Base-by-base conservation (phyloP, 2,329 filamentous ascomycete genomes). In the Penicillium concentricum region DNA sequence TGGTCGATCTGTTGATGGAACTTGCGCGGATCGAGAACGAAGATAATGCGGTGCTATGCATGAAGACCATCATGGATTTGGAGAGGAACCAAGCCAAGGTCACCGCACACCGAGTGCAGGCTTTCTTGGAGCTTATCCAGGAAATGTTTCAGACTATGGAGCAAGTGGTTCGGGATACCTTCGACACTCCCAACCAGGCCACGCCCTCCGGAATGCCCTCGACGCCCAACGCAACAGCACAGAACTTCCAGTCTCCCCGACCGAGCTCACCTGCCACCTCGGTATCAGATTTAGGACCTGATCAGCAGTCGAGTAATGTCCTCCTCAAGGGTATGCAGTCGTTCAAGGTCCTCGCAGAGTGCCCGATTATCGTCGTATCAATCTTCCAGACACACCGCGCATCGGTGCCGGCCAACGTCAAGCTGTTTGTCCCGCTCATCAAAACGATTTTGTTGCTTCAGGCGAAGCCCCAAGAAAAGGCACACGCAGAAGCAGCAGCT, bases 61-160 rank as follows among this genome's bases (percentile, higher is more conserved):
- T 99, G 78, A 99, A 99, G 81, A 96, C 93, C 15, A 91, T 96
- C 50, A 97, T 96, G 80, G 94, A 99, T 71, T 88, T 97, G 62
- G 91, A 96, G 82, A 87, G 94, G 47, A 91, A 96, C 71, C 93
- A 97, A 75, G 85, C 88, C 56, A 95, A 93, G 77, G 87, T 88
- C 26, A 86, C 97, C 8, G 77, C 79, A n/a, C 82, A 84, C 56
- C 92, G 90, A 71, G 92, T 97, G 4, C 93, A 97, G 73, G 84
- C 87, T 2, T 99, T 99, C 73, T 79, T 99, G 57, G 87, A 88
- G 54, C 81, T 99, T 37, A 97, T 99, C 48, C 89, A 96, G 70
- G 92, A 97, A 72, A 88, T 99, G 72, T 99, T 99, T 68, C 87
- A 95, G 73, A 89, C 91, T 67, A 96, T 97, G 87, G 91, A 96